These are phyloP conservation scores for Magnaporthiopsis rhizophila DNA, from an alignment of 2,329 filamentous ascomycete genomes.

Conservation along the genomic window DNA sequence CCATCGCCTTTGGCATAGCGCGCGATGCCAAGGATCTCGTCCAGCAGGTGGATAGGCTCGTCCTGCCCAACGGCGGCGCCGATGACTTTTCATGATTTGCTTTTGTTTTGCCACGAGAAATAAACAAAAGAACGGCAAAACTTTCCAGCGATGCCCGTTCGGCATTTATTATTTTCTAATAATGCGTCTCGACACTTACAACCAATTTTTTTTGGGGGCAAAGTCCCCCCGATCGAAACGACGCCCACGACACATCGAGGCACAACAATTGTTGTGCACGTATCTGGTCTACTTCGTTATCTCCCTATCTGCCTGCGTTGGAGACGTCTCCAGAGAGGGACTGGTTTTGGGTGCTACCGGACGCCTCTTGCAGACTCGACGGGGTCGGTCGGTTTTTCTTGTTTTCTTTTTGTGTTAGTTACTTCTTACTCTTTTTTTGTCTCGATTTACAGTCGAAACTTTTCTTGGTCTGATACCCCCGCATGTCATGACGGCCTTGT, in stretches of 20 bases:
- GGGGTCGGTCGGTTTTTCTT: background rate
- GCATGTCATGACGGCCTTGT: background rate
- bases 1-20: conserved; percentile 80
- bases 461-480: conserved; percentile 6
- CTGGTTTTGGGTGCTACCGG: background rate
- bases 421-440: background rate
- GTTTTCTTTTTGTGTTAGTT: conserved; percentile 3
- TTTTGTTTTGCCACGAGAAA: background rate
- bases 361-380: background rate
- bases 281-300: background rate
- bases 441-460: background rate
- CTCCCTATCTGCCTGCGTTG: background rate
- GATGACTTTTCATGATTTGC: conserved; percentile 19
- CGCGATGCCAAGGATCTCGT: conserved; percentile 72
- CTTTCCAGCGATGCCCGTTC: conserved; percentile 5
- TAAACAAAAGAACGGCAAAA: conserved; percentile 11
- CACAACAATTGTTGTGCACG: background rate
- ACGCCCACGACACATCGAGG: background rate
- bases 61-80: conserved; percentile 13
- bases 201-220: background rate
- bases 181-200: background rate
- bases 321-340: background rate
- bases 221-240: background rate
- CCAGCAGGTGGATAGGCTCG: conserved; percentile 20
- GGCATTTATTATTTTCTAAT: conserved; percentile 1